Base-by-base conservation (phyloP, 306 rosid genomes). In the Cyclanthera cordifolia region DNA sequence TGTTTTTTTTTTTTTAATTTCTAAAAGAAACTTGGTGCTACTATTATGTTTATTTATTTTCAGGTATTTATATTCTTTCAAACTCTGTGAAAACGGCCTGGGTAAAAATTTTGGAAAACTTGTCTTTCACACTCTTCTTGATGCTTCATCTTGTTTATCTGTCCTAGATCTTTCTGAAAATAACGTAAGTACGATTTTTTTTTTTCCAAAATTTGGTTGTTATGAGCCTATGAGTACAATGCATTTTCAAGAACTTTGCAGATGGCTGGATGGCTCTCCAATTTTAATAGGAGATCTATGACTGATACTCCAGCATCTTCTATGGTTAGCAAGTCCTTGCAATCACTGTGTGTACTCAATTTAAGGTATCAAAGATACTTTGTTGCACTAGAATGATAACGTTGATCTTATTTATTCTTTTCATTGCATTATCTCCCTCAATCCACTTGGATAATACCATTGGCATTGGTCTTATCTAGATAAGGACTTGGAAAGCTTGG, bases 251-350 rank as follows among this genome's bases (percentile, higher is more conserved):
- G 69, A 55, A 78, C 65, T 67, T 51, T 84, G 77, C 81, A 92
- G 98, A 84, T 93, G 70, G 60, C 87, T 49, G 98, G 96, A 65
- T 93, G 96, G 89, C 90, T 93, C 72, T 83, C 88, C 80, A 76
- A 83, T 75, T 84, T 81, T 76, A 82, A 56, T 71, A 50, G 45
- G 74, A 81, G 84, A 74, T 73, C 72, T 71, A 65, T 74, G 49
- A 75, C 73, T 39, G 73, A 55, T 53, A 64, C 77, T 37, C 74
- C 37, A 25, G 46, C 72, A 27, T 81, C 79, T 48, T 66, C 64
- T 24, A 77, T 71, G 73, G 72, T 23, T 63, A 82, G 86, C 59
- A 87, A 76, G 78, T 82, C 94, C 76, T 86, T 93, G 80, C 90
- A 81, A 72, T 81, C 81, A 52, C 68, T 93, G 72, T 87, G 73